Percentiles rank a stretch among this genome's conserved stretches.
Evolutionary conservation across 1,139 yeast genomes (phyloP).

Genomic region (Yamadazyma triangularis): DNA sequence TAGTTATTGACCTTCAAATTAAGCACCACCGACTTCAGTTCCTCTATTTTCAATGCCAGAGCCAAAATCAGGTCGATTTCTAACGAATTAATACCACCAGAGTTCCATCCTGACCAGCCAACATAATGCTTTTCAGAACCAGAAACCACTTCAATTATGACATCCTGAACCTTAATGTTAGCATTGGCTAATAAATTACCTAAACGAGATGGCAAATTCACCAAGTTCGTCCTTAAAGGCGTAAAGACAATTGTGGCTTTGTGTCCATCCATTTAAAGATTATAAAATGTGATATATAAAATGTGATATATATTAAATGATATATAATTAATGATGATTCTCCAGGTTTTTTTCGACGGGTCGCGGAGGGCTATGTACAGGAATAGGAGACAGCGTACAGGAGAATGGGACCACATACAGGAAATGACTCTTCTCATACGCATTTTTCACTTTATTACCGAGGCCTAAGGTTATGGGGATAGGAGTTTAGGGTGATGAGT

Average conservation of each 20-base stretch:
- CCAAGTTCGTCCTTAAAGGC: constrained; percentile 49
- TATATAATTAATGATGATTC: too few species aligned
- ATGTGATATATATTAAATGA: too few species aligned
- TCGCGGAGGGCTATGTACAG: too few species aligned
- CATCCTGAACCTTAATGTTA: constrained; percentile 56
- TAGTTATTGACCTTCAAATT: constrained; percentile 43
- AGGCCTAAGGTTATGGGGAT: too few species aligned
- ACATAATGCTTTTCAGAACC: constrained; percentile 35
- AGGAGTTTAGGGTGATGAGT: too few species aligned
- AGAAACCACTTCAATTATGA: constrained; percentile 45
- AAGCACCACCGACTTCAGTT: constrained; percentile 37
- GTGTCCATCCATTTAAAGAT: constrained; percentile 42
- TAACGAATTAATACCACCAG: constrained; percentile 24
- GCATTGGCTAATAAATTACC: constrained; percentile 48
- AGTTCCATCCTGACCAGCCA: constrained; percentile 84
- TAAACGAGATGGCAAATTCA: constrained; percentile 53
- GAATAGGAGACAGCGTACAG: too few species aligned
- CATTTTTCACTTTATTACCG: too few species aligned
- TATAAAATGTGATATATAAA: too few species aligned
- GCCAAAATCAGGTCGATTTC: constrained; percentile 40
- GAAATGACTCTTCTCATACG: too few species aligned
- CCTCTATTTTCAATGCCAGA: constrained; percentile 46
- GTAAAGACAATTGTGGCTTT: constrained; percentile 25
- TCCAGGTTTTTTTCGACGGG: too few species aligned
- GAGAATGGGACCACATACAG: too few species aligned